Evolutionary conservation across 225 moss, liverwort and hornwort species (phyloP).

Genomic region (Pseudoscleropodium purum): DNA sequence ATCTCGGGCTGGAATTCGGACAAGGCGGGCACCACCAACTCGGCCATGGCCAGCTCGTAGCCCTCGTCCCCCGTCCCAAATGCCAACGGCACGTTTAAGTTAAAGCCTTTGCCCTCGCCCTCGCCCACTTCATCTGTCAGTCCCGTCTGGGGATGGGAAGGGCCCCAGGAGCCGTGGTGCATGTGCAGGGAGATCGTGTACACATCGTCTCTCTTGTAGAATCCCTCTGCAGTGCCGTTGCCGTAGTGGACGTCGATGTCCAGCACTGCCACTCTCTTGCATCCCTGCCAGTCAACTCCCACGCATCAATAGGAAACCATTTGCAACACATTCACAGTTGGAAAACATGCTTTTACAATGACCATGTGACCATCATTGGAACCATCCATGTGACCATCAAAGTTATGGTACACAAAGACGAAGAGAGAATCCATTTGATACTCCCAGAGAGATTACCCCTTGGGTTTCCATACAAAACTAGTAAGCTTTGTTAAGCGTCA

Average conservation of each 20-base stretch:
- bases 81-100: conserved; percentile 53
- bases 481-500: background rate
- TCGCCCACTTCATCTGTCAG: conserved; percentile 34
- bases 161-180: conserved; percentile 71
- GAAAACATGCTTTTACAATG: background rate
- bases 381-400: background rate
- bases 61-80: conserved; percentile 57
- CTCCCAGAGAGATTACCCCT: background rate
- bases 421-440: background rate
- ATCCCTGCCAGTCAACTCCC: conserved; percentile 10
- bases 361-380: background rate
- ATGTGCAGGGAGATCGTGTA: conserved; percentile 68
- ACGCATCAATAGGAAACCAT: background rate
- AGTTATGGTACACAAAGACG: too few species aligned
- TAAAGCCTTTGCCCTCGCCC: conserved; percentile 50
- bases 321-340: background rate
- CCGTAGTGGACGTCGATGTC: conserved; percentile 76
- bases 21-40: conserved; percentile 53
- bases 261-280: conserved; percentile 53
- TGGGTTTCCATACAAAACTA: background rate
- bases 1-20: conserved; percentile 41
- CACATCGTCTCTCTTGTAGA: conserved; percentile 50
- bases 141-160: conserved; percentile 55
- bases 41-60: conserved; percentile 50
- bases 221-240: conserved; percentile 72